phyloP scores from a whole-genome alignment of 768 basidiomycete genomes.

The Trametes elegans region DNA sequence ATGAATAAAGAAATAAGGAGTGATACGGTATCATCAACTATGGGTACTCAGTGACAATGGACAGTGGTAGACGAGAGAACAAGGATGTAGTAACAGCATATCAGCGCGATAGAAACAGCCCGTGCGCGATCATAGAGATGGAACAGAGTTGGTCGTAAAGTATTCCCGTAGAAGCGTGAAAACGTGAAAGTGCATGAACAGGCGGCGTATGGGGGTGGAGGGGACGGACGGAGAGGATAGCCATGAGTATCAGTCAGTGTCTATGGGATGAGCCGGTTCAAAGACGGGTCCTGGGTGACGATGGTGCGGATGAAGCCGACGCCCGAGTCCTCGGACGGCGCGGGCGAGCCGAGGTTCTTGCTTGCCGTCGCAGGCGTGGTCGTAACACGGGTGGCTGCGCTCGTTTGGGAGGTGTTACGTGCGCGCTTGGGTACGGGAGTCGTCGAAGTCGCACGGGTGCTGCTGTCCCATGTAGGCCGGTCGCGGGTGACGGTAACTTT shows the following conservation, averaged over 20 bases:
- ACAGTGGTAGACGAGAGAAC: conserved; percentile 10
- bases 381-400: conserved; percentile 47
- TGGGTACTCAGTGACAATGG: conserved; percentile 29
- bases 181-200: conserved; percentile 19
- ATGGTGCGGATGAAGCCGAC: conserved; percentile 83
- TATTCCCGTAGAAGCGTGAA: conserved; percentile 26
- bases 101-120: conserved; percentile 24
- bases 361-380: conserved; percentile 35
- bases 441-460: conserved; percentile 41
- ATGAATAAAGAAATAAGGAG: conserved; percentile 28
- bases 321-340: conserved; percentile 78
- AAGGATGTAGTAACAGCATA: conserved; percentile 26
- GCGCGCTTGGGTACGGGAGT: conserved; percentile 50
- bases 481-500: conserved; percentile 68
- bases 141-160: conserved; percentile 29
- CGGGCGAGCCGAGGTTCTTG: conserved; percentile 62
- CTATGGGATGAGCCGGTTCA: conserved; percentile 39
- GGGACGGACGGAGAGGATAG: conserved; percentile 7
- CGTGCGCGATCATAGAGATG: conserved; percentile 24
- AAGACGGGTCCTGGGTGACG: conserved; percentile 70
- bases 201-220: not conserved
- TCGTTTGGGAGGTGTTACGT: conserved; percentile 73
- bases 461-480: conserved; percentile 64
- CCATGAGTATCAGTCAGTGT: conserved; percentile 12
- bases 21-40: conserved; percentile 33